Evolutionary conservation across 1,284 basidiomycete species (phyloP), one percentile per base, ranked within the genome.

Genomic region (Thecaphora thlaspeos): DNA sequence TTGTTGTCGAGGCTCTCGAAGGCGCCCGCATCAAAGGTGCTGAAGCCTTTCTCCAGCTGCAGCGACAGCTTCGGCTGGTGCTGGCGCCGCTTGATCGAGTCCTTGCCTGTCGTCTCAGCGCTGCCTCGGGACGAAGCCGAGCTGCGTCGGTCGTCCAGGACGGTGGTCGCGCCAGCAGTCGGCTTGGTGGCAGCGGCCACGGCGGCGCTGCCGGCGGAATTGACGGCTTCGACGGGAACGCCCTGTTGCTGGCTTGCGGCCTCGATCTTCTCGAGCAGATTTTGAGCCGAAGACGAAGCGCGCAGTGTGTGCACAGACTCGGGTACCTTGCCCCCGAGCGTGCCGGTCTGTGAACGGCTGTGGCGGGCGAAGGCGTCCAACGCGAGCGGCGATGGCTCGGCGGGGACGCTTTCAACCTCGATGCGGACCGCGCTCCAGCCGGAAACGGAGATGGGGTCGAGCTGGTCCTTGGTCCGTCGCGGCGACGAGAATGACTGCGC

Each of bases 31-130:
- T 68, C 61, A 38, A 71, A 73, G 1, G 70, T 46, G 51, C 67
- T 70, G 49, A 68, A 51, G 34, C 68, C 68, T 38, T 65, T 65
- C n/a, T 73, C 71, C 28, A 73, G 59, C 39, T 71, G 61, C 22
- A 73, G 59, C 38, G 71, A 71, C 15, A 73, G 51, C 18, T 65
- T 52, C 21, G 61, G 65, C 30, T 67, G 63, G 28, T 66, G 64
- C 26, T 28, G 26, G n/a, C 70, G 59, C 15, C 53, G 55, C 28
- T 43, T 41, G 14, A 38, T 46, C 38, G 43, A 51, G 30, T 60
- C 61, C 11, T 49, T 42, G 37, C 55, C 44, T 28, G 56, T 55
- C 8, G 43, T 47, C 18, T 43, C 48, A 18, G 49, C 48, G 42
- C 65, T 68, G 48, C 58, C 57, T 2, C 51, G 46, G 8, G 68